These are phyloP conservation scores for Aspergillus candidus DNA, from an alignment of 2,329 filamentous ascomycete species.

Conservation along the genomic window DNA sequence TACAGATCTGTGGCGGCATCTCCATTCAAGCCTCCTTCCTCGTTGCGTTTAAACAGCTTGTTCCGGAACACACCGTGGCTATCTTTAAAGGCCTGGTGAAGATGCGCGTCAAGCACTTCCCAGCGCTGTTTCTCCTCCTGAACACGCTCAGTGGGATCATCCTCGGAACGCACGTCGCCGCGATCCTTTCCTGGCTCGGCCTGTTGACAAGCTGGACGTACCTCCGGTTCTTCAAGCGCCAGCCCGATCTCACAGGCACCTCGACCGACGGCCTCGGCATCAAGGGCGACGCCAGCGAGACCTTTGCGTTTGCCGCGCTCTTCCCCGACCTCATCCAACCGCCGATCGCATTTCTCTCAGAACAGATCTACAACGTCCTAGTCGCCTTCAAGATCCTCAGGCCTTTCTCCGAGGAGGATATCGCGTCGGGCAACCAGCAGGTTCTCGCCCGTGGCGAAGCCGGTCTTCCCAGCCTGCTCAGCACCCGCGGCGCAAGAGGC, in stretches of 20 bases:
- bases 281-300: constrained; percentile 89
- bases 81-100: constrained; percentile 84
- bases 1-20: constrained; percentile 80
- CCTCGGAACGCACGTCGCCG: constrained; percentile 66
- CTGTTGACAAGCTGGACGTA: constrained; percentile 91
- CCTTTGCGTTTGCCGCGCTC: constrained; percentile 92
- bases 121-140: constrained; percentile 66
- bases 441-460: constrained; percentile 60
- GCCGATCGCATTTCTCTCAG: constrained; percentile 65
- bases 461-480: constrained; percentile 55
- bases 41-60: constrained; percentile 93
- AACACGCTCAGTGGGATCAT: constrained; percentile 60
- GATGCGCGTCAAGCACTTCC: constrained; percentile 78
- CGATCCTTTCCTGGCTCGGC: constrained; percentile 72
- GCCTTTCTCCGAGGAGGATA: constrained; percentile 76
- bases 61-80: constrained; percentile 93
- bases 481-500: constrained; percentile 43
- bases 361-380: constrained; percentile 67
- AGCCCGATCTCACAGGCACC: constrained; percentile 50
- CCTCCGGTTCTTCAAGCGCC: constrained; percentile 82
- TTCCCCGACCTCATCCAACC: constrained; percentile 83
- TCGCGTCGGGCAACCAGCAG: constrained; percentile 66
- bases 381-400: constrained; percentile 72
- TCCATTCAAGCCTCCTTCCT: constrained; percentile 89
- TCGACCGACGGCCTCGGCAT: constrained; percentile 53